Evolutionary conservation across 2,329 filamentous ascomycete genomes (phyloP), one percentile per base, ranked within the genome.

Genomic region (Byssothecium circinans): DNA sequence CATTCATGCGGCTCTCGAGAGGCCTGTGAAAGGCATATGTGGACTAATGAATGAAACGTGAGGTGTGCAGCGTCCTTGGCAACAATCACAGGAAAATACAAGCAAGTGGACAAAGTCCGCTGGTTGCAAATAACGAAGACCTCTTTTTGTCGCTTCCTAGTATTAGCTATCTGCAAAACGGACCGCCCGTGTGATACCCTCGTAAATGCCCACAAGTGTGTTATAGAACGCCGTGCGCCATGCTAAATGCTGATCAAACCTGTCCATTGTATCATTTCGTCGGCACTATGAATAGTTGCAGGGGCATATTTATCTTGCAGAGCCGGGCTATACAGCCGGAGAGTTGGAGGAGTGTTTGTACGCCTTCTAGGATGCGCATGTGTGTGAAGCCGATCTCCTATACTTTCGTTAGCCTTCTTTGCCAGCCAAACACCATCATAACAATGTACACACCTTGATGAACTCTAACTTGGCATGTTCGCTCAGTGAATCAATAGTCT

Each of bases 301-400:
- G 88, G 65, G 95, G 89, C 92, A 99, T 97, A 72, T 96, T 96
- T 70, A 97, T 86, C 78, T 88, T 95, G 75, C 90, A 94, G 47
- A 99, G 78, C 62, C 92, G 86, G 14, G 89, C 91, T 18, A 99
- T 81, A 68, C 92, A 97, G 10, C 92, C 94, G 65, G 90, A 95
- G 37, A 99, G 79, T 73, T 99, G 94, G 49, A 99, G 80, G 53
- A 96, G 81, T 7, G 92, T 96, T 74, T 97, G 92, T 19, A 99
- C 89, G 23, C 94, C 94, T 68, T 99, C 94, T n/a, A 99, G 77
- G 46, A 99, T 92, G 71, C 95, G 91, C 94, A 99, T 99, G 69
- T 99, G 94, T 2, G 94, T 95, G 73, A 97, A 97, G 43, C 94
- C 94, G 72, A 99, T 99, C 75, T 96, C 94, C 75, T 71, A 52